Base-by-base conservation (phyloP, 2,329 filamentous ascomycete genomes). In the Aspergillus glaucus region DNA sequence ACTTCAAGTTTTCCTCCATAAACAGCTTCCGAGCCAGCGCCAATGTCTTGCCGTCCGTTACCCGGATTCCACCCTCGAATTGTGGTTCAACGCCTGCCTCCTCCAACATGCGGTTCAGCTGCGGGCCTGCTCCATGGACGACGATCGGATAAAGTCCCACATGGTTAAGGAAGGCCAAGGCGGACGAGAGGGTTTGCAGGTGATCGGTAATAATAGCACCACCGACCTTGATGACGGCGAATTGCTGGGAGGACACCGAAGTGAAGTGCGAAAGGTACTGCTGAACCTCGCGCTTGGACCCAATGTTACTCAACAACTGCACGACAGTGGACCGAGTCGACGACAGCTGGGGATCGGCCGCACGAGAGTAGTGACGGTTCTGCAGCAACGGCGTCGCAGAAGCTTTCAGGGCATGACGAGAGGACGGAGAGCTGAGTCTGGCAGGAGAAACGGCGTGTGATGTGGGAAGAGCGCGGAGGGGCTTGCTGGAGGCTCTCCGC, bases 191-290 rank as follows among this genome's bases (percentile, higher is more conserved):
- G 62, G 91, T 90, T 68, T 95, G 87, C 48, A 97, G 79, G 71
- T 96, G 87, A 67, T 97, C 91, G 52, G 89, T 95, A 62, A 98
- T 80, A 63, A 97, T 96, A 55, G 92, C 93, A 54, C 92, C 93
- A 53, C 92, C 93, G 48, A 97, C 92, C 77, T 98, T 98, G 73
- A 98, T 95, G 44, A 98, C 92, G 58, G 91, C 92, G 70, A 97
- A 98, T 66, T 95, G 90, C 75, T 97, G 91, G 32, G 90, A 95
- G 41, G 90, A 93, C 53, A 96, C 91, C 30, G 91, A 95, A 59
- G 87, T 93, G 78, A 98, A 98, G 69, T 97, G 90, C 58, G 91
- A 93, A 51, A 97, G 84, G 72, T 97, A 97, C 72, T 97, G 92
- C 76, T 96, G 88, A 55, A 94, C 89, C 75, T 98, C 92, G 53